Base-by-base conservation (phyloP, 805 yeast species). In the Zygoascus biomembranicola region DNA sequence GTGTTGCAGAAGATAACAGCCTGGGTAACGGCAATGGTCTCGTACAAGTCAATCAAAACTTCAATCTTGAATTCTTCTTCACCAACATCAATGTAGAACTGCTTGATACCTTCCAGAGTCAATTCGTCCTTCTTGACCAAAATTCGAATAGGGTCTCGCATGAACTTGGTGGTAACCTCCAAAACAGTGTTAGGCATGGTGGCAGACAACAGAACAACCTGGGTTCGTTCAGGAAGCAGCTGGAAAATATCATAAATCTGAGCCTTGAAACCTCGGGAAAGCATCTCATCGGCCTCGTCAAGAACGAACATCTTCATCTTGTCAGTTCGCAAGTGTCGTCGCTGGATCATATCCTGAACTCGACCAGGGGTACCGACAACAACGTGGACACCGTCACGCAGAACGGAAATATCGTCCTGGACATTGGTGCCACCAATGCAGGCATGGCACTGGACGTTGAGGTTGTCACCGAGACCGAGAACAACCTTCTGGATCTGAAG, bases 1-100 rank as follows among this genome's bases (percentile, higher is more conserved):
- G 98, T 90, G 78, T 94, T 94, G 76, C 99, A 94, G 79, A 94
- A 94, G 52, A 94, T 94, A 58, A 94, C 98, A 49, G 97, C 95
- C 73, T 94, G 99, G 52, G 98, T 92, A 64, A 94, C 88, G 46
- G 97, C 86, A 66, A 94, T 77, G 53, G 96, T 85, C 73, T 92
- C 99, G 75, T 94, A 94, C 62, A 94, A 75, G 72, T 94, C 99
- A 69, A 95, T 87, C 63, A 94, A 75, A 52, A 96, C 87, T 69
- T 92, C 98, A 67, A 90, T 88, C 74, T 94, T 94, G 88, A 84
- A 90, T 59, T 85, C 85, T 71, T 94, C 99, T 70, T 85, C 82
- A 67, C 89, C 97, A 60, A 92, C 95, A 64, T 87, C 84, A 63
- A 94, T 80, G 74, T 80, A 87, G 74, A 81, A 94, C 73, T 94